Conservation (phyloP, 2,329 filamentous ascomycete species). For the Leptographium galeiforme region DNA sequence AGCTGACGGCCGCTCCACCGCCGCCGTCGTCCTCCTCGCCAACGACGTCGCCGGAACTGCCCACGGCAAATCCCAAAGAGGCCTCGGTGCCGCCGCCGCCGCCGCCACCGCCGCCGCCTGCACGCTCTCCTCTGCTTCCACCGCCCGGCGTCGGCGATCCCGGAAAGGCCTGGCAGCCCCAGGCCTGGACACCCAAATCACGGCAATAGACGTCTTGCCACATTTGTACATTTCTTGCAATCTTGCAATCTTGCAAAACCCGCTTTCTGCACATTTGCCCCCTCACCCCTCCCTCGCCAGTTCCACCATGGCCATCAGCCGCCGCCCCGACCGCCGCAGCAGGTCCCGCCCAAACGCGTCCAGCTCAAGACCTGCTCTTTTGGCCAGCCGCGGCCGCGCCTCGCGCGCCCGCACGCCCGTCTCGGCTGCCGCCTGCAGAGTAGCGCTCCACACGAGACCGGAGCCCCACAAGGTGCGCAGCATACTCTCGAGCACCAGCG, state of each 20-base stretch:
- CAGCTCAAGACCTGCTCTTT: constrained; percentile 13
- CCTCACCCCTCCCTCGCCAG: constrained; percentile 14
- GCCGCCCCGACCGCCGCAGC: constrained; percentile 29
- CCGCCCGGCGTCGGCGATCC: constrained; percentile 34
- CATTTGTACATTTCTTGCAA: not conserved
- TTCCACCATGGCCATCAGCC: constrained; percentile 27
- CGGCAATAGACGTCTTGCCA: constrained; percentile 17
- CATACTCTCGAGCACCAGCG: constrained; percentile 53
- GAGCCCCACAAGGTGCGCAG: constrained; percentile 37
- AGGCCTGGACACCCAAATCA: constrained; percentile 36
- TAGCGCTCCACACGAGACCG: constrained; percentile 20
- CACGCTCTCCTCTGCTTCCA: not conserved
- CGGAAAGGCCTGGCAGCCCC: constrained; percentile 54
- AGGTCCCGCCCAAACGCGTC: constrained; percentile 29
- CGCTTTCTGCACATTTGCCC: no score
- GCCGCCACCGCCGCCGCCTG: not conserved
- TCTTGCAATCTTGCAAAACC: no score
- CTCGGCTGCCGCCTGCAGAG: constrained; percentile 26
- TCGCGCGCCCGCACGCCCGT: constrained; percentile 35
- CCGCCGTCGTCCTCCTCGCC: no score
- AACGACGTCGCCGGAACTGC: not conserved
- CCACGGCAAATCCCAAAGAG: not conserved
- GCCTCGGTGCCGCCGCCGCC: not conserved
- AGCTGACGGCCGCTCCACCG: no score
- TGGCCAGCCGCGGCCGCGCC: constrained; percentile 30